A percentile compares a stretch with the other conserved stretches of the same genome.
Conservation (phyloP, 2,329 filamentous ascomycete genomes). For the Berkeleyomyces rouxiae region DNA sequence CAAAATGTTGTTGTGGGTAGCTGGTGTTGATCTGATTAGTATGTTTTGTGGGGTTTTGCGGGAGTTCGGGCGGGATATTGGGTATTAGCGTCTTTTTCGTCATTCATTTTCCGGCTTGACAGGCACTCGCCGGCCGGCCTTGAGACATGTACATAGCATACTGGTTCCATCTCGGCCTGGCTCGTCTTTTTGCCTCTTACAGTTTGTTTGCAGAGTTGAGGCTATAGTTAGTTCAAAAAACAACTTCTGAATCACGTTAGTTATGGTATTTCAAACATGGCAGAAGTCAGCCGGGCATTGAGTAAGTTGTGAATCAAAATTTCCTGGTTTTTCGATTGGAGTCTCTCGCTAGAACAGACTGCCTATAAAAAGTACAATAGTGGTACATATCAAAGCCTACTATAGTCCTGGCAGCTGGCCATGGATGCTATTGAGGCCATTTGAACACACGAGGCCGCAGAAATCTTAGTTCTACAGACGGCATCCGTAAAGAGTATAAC, state of each 20-base stretch:
- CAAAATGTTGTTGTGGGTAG: not conserved
- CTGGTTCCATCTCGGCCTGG: too few species aligned
- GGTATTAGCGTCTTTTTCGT: not conserved
- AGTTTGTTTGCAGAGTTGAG: too few species aligned
- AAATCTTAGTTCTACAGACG: too few species aligned
- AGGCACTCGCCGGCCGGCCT: not conserved
- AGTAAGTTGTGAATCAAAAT: not conserved
- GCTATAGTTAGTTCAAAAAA: too few species aligned
- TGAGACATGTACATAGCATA: too few species aligned
- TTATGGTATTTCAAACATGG: too few species aligned
- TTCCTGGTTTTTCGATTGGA: not conserved
- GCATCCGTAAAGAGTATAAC: too few species aligned
- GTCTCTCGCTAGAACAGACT: not conserved
- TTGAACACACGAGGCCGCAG: not conserved
- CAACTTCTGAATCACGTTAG: too few species aligned
- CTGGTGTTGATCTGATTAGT: not conserved
- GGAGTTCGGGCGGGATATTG: conserved; percentile 1
- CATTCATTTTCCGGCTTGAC: not conserved
- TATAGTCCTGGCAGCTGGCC: not conserved
- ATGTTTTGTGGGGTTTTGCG: not conserved
- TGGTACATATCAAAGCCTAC: conserved; percentile 20
- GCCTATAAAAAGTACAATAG: conserved; percentile 15
- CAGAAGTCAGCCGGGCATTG: not conserved
- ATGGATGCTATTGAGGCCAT: not conserved
- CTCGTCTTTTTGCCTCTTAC: too few species aligned